These are phyloP conservation scores for Phyllosticta capitalensis DNA, from an alignment of 2,329 filamentous ascomycete genomes.

Conservation along the genomic window DNA sequence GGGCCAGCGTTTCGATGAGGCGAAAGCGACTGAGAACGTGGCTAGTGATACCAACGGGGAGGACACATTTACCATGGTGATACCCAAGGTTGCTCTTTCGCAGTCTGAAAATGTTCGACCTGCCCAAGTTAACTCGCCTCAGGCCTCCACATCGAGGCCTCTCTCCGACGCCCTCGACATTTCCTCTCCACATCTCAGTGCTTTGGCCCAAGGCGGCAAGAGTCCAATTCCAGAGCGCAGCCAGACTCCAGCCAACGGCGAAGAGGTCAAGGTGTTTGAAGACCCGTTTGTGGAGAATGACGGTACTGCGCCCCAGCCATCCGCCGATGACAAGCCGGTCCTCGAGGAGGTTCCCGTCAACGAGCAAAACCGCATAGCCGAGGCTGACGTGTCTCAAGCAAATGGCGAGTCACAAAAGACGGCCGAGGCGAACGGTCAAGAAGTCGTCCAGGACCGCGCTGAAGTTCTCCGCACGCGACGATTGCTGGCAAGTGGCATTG, in stretches of 20 bases:
- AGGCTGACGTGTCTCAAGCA: slow-evolving; percentile 12
- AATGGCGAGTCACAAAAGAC: slow-evolving; percentile 15
- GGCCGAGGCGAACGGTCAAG: slow-evolving; percentile 11
- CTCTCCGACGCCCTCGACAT: slow-evolving; percentile 15
- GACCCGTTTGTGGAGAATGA: slow-evolving; percentile 38
- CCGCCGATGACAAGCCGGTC: slow-evolving; percentile 29
- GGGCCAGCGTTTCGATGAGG: slow-evolving; percentile 29
- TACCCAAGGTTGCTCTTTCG: slow-evolving; percentile 29
- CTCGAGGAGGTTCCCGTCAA: slow-evolving; percentile 44
- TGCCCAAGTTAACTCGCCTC: not conserved
- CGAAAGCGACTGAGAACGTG: slow-evolving; percentile 31
- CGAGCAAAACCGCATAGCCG: slow-evolving; percentile 27
- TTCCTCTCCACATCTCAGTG: not conserved
- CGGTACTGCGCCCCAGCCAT: slow-evolving; percentile 18
- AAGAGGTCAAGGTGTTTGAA: slow-evolving; percentile 44
- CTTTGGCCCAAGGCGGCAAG: slow-evolving; percentile 19
- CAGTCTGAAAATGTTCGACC: slow-evolving; percentile 3
- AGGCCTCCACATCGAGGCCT: slow-evolving; percentile 15
- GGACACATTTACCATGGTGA: slow-evolving; percentile 43
- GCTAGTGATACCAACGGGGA: slow-evolving; percentile 29
- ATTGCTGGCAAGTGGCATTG: slow-evolving; percentile 63
- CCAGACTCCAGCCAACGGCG: slow-evolving; percentile 12
- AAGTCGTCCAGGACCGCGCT: slow-evolving; percentile 29
- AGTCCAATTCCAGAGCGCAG: slow-evolving; percentile 14
- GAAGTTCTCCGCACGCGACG: slow-evolving; percentile 40